Percentiles rank a stretch among this genome's conserved stretches.
These are phyloP conservation scores for Neocatenulostroma microsporum DNA, from an alignment of 2,329 filamentous ascomycete genomes.

Conservation along the genomic window DNA sequence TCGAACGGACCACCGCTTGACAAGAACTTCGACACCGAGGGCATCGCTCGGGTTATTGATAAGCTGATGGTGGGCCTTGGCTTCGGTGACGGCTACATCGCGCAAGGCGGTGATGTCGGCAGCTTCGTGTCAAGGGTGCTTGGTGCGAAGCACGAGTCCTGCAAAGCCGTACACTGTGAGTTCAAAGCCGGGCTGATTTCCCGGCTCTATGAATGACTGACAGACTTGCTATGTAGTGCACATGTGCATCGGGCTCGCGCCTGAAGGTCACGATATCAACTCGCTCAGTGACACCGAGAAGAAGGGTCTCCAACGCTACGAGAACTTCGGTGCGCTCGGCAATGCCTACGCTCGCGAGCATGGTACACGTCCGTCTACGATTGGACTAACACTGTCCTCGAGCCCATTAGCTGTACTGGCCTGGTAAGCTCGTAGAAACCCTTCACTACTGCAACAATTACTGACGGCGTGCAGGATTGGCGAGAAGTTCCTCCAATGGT, in stretches of 20 bases:
- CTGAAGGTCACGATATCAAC: slow-evolving; percentile 5
- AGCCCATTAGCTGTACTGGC: slow-evolving; percentile 49
- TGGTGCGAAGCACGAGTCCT: slow-evolving; percentile 36
- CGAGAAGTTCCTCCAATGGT: slow-evolving; percentile 51
- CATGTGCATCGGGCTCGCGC: slow-evolving; percentile 13
- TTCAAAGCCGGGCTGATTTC: too few species aligned
- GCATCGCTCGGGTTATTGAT: slow-evolving; percentile 42
- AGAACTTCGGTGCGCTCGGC: slow-evolving; percentile 28
- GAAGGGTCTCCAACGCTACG: slow-evolving; percentile 15
- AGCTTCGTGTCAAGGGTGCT: slow-evolving; percentile 38
- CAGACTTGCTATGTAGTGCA: too few species aligned
- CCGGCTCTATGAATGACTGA: too few species aligned
- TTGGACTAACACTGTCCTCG: slow-evolving; percentile 46
- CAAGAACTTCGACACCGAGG: slow-evolving; percentile 35
- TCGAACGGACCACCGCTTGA: slow-evolving; percentile 43
- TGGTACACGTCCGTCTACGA: slow-evolving; percentile 47
- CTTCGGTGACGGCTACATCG: slow-evolving; percentile 45
- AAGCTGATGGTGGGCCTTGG: slow-evolving; percentile 48
- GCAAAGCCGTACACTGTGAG: slow-evolving; percentile 36
- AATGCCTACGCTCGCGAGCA: slow-evolving; percentile 47
- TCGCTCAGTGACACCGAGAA: slow-evolving; percentile 16
- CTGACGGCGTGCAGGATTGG: slow-evolving; percentile 46
- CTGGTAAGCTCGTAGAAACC: slow-evolving; percentile 41
- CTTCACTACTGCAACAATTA: too few species aligned
- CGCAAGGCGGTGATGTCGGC: slow-evolving; percentile 53